Percentiles rank a stretch among this genome's conserved stretches.
Conservation (phyloP, 352 stramenopile genomes). For the Phytopythium vexans region DNA sequence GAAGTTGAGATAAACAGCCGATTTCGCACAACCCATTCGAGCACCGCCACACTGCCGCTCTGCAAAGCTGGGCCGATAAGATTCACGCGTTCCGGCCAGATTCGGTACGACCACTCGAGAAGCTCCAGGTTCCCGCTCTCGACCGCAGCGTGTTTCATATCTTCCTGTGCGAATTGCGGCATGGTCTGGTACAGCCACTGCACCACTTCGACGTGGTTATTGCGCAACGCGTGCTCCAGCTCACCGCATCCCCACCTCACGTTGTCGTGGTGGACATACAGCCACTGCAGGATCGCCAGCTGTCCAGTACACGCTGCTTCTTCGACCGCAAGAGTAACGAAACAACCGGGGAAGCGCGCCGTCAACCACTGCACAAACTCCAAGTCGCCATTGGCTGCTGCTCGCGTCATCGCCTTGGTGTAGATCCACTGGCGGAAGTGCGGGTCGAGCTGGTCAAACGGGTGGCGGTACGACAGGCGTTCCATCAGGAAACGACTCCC, state of each 20-base stretch:
- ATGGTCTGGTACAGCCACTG: conserved; percentile 1
- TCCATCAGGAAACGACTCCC: conserved; percentile 12
- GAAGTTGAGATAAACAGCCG: conserved; percentile 24
- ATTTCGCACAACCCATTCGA: conserved; percentile 1
- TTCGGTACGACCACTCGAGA: neutral
- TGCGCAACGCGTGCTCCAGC: neutral
- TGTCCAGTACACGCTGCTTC: conserved; percentile 15
- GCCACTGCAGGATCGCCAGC: conserved; percentile 40
- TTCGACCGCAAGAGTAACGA: conserved; percentile 13
- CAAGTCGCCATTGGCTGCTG: conserved; percentile 18
- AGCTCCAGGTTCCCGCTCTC: conserved; percentile 24
- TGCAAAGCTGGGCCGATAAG: conserved; percentile 14
- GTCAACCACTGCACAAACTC: conserved; percentile 22
- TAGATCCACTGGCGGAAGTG: conserved; percentile 15
- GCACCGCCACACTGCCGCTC: conserved; percentile 24
- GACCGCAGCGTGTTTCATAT: conserved; percentile 17
- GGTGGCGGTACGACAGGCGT: conserved; percentile 11
- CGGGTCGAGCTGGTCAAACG: conserved; percentile 4
- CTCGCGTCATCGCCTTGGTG: conserved; percentile 27
- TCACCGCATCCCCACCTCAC: neutral
- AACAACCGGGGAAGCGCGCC: conserved; percentile 22
- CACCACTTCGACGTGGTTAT: neutral
- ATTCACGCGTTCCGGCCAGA: conserved; percentile 14
- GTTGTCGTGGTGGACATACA: conserved; percentile 26
- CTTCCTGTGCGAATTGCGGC: conserved; percentile 10